A percentile compares a stretch with the other conserved stretches of the same genome.
Conservation (phyloP, 1,139 yeast species). For the Petasospora fabianii region DNA sequence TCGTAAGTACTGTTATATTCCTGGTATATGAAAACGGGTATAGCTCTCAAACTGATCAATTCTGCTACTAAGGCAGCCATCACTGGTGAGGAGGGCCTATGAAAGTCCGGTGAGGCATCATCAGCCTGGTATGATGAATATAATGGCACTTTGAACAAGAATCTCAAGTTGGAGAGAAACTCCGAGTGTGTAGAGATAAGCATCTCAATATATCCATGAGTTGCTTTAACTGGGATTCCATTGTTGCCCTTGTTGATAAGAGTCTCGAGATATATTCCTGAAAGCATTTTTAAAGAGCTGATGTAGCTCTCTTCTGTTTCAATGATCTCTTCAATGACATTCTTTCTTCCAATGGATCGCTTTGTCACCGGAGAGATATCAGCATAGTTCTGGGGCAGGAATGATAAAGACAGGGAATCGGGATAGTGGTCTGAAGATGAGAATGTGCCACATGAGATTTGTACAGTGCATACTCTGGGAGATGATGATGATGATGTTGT, state of each 20-base stretch:
- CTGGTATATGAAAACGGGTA: slow-evolving; percentile 36
- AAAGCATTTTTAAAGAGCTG: slow-evolving; percentile 39
- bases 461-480: too few relatives aligned
- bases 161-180: slow-evolving; percentile 22
- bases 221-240: slow-evolving; percentile 24
- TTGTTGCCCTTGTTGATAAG: slow-evolving; percentile 25
- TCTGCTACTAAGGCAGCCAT: slow-evolving; percentile 30
- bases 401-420: slow-evolving; percentile 22
- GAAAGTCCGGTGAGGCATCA: neutral
- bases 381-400: slow-evolving; percentile 16
- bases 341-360: slow-evolving; percentile 31
- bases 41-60: slow-evolving; percentile 31
- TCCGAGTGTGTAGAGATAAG: slow-evolving; percentile 27
- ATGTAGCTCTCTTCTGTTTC: slow-evolving; percentile 46
- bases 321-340: slow-evolving; percentile 43
- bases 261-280: slow-evolving; percentile 26
- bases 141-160: slow-evolving; percentile 11
- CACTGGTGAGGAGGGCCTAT: slow-evolving; percentile 16
- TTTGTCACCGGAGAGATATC: slow-evolving; percentile 21
- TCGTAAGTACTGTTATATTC: slow-evolving; percentile 42
- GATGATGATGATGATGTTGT: too few relatives aligned
- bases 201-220: slow-evolving; percentile 23
- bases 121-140: neutral
- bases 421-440: too few relatives aligned
- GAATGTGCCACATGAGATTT: too few relatives aligned